These are phyloP conservation scores for Rhododendron griersonianum DNA, from an alignment of 148 eudicot genomes.

Conservation along the genomic window DNA sequence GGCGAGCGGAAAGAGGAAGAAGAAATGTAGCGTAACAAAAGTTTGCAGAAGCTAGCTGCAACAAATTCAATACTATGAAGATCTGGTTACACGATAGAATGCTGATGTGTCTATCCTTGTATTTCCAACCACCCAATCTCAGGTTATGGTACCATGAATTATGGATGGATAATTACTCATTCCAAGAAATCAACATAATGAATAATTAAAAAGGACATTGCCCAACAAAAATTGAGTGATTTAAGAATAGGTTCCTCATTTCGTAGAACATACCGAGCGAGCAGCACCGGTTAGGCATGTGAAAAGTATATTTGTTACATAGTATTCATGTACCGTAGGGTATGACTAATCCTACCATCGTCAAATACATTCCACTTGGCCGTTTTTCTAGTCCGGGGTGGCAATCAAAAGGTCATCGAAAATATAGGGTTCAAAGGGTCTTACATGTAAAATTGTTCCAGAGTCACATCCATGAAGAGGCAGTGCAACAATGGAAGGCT, in stretches of 20 bases:
- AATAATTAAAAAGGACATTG: neutral
- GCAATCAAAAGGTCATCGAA: neutral
- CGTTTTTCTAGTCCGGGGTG: neutral
- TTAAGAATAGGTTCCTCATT: neutral
- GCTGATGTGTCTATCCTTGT: neutral
- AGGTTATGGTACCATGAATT: neutral
- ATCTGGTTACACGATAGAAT: neutral
- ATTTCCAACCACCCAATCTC: neutral
- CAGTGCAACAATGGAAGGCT: conserved; percentile 61
- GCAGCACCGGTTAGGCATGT: neutral
- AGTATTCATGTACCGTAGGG: neutral
- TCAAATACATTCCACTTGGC: neutral
- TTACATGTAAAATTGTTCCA: conserved; percentile 86
- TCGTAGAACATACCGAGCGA: conserved; percentile 1
- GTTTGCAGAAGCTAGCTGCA: conserved; percentile 5
- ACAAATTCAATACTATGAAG: neutral
- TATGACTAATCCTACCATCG: neutral
- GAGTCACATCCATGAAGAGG: conserved; percentile 87
- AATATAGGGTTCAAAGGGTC: conserved; percentile 13
- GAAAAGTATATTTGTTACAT: neutral
- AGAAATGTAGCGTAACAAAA: neutral
- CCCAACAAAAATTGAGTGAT: neutral
- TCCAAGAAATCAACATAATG: neutral
- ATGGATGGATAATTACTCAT: neutral
- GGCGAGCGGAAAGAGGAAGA: neutral